Evolutionary conservation across 345 rosid species (phyloP).

Genomic region (Physaria fendleri): DNA sequence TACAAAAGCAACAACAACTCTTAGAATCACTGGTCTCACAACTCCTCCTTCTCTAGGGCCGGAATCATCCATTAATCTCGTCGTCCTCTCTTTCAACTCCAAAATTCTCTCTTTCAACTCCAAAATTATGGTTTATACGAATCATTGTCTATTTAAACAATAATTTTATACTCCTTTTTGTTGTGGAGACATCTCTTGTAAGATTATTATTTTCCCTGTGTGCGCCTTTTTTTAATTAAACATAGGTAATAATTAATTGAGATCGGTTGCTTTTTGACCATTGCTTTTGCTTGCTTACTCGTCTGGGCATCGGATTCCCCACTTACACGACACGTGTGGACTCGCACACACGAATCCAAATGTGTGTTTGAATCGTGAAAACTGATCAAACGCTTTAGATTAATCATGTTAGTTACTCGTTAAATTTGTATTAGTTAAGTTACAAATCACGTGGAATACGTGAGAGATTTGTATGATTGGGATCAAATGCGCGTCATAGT

Average conservation of each 20-base stretch:
- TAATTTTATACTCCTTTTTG: not conserved
- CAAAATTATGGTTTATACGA: not conserved
- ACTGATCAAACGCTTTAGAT: too few relatives aligned
- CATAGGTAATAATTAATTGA: not conserved
- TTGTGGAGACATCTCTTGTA: conserved; percentile 11
- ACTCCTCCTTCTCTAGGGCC: conserved; percentile 33
- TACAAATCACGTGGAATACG: not conserved
- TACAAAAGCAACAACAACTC: conserved; percentile 55
- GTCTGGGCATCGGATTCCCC: conserved; percentile 26
- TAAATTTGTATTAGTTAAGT: too few relatives aligned
- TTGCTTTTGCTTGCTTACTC: conserved; percentile 20
- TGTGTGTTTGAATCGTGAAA: too few relatives aligned
- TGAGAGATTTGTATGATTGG: conserved; percentile 3
- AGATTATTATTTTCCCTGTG: conserved; percentile 37
- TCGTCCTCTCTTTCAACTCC: not conserved
- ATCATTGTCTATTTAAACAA: not conserved
- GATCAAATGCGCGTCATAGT: not conserved
- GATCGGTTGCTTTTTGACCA: conserved; percentile 16
- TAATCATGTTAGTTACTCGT: too few relatives aligned
- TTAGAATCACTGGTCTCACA: conserved; percentile 53
- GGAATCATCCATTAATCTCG: conserved; percentile 33
- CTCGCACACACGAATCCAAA: not conserved
- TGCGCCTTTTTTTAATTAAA: not conserved
- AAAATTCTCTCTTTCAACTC: not conserved
- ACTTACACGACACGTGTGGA: conserved; percentile 12